Evolutionary conservation across 441 rosid genomes (phyloP).

Genomic region (Populus tomentosa): DNA sequence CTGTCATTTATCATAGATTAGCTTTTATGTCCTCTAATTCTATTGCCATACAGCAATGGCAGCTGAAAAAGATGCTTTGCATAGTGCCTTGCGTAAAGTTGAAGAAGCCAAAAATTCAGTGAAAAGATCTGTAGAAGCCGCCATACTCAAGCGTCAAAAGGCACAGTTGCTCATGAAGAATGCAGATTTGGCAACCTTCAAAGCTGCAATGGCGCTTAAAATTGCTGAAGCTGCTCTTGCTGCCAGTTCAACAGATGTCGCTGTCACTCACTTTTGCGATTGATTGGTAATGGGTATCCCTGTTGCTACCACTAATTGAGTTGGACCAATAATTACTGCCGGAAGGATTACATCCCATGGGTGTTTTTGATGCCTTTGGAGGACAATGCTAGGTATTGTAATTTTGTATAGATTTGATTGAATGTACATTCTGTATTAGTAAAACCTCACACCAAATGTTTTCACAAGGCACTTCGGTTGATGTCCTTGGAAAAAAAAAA

Average conservation of each 20-base stretch:
- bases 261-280: slow-evolving; percentile 24
- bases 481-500: slow-evolving; percentile 3
- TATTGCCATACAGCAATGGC: slow-evolving; percentile 35
- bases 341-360: slow-evolving; percentile 3
- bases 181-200: slow-evolving; percentile 70
- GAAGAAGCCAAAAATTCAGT: slow-evolving; percentile 50
- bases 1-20: neutral
- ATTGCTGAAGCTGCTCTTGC: slow-evolving; percentile 59
- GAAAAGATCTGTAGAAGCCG: slow-evolving; percentile 31
- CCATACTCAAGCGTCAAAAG: slow-evolving; percentile 44
- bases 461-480: slow-evolving; percentile 14
- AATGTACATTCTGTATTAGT: slow-evolving; percentile 44
- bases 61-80: slow-evolving; percentile 42
- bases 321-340: neutral
- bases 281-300: slow-evolving; percentile 14
- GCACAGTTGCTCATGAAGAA: slow-evolving; percentile 66
- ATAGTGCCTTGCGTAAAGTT: slow-evolving; percentile 29
- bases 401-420: slow-evolving; percentile 39
- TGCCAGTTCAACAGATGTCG: slow-evolving; percentile 31
- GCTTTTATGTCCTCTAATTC: neutral
- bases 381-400: slow-evolving; percentile 20
- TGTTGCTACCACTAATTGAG: neutral
- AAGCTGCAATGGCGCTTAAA: slow-evolving; percentile 53
- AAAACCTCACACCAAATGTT: slow-evolving; percentile 30
- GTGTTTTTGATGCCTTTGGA: slow-evolving; percentile 25